Percentiles rank a stretch among this genome's conserved stretches.
These are phyloP conservation scores for Penicillium simplicissimum DNA, from an alignment of 495 filamentous ascomycete genomes.

Conservation along the genomic window DNA sequence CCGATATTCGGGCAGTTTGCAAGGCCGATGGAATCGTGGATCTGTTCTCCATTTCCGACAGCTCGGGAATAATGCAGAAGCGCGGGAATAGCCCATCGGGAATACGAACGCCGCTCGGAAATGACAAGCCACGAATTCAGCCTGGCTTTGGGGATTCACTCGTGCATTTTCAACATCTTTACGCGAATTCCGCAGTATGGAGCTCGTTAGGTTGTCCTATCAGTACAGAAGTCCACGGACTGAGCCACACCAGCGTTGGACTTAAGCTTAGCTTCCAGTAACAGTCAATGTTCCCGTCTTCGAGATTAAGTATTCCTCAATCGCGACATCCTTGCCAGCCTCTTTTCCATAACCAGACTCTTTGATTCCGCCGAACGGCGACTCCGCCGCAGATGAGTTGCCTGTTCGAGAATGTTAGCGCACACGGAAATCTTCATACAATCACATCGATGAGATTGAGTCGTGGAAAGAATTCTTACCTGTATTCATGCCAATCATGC, in stretches of 20 bases:
- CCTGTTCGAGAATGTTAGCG: neutral
- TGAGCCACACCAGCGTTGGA: neutral
- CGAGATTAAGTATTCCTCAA: conserved; percentile 59
- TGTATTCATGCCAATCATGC: neutral
- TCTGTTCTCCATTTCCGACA: neutral
- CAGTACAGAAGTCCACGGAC: no score
- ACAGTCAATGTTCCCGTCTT: conserved; percentile 60
- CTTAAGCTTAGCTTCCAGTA: neutral
- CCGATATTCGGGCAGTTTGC: neutral
- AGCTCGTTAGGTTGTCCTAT: no score
- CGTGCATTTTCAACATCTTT: no score
- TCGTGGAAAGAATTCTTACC: neutral
- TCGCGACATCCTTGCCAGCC: conserved; percentile 61
- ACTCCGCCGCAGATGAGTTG: conserved; percentile 12
- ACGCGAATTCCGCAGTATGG: no score
- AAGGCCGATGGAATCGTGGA: neutral
- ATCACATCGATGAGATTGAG: no score
- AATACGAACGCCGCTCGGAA: neutral
- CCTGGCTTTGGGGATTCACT: no score
- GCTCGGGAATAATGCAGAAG: neutral
- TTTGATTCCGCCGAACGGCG: conserved; percentile 61
- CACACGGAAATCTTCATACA: neutral
- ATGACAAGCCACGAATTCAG: neutral
- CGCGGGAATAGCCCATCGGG: neutral
- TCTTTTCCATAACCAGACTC: conserved; percentile 65